A percentile compares a stretch with the other conserved stretches of the same genome.
Evolutionary conservation across 148 eudicot genomes (phyloP).

Genomic region (Persicaria tinctoria): DNA sequence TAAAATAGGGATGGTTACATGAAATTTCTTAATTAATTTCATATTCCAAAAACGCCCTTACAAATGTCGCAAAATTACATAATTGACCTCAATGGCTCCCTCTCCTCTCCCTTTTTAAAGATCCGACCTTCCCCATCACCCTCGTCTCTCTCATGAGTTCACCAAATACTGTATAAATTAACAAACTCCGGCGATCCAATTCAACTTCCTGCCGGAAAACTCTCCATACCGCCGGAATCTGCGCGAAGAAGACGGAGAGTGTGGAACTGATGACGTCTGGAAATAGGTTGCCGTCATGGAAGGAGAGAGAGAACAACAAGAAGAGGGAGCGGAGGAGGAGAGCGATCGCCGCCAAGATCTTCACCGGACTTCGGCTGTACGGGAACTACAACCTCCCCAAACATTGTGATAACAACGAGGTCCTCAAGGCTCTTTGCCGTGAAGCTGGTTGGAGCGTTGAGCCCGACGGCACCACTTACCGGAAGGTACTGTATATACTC

Average conservation of each 20-base stretch:
- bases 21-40: neutral
- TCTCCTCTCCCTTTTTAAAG: neutral
- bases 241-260: neutral
- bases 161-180: neutral
- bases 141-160: slow-evolving; percentile 3
- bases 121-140: neutral
- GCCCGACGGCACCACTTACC: slow-evolving; percentile 44
- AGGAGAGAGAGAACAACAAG: slow-evolving; percentile 42
- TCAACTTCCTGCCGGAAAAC: neutral
- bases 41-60: neutral
- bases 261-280: slow-evolving; percentile 15
- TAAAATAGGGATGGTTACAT: too few species aligned
- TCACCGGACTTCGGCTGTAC: slow-evolving; percentile 23
- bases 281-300: slow-evolving; percentile 31
- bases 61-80: neutral
- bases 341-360: slow-evolving; percentile 38
- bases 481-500: slow-evolving; percentile 21
- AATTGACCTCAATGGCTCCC: too few species aligned
- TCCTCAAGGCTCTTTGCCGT: slow-evolving; percentile 32
- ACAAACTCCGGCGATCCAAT: slow-evolving; percentile 5
- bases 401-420: slow-evolving; percentile 44
- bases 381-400: slow-evolving; percentile 37
- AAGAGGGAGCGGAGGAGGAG: slow-evolving; percentile 33
- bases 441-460: slow-evolving; percentile 47
- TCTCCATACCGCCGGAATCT: too few species aligned